Evolutionary conservation across 441 rosid species (phyloP), one percentile per base, ranked within the genome.

Genomic region (Pelargonium exstipulatum): DNA sequence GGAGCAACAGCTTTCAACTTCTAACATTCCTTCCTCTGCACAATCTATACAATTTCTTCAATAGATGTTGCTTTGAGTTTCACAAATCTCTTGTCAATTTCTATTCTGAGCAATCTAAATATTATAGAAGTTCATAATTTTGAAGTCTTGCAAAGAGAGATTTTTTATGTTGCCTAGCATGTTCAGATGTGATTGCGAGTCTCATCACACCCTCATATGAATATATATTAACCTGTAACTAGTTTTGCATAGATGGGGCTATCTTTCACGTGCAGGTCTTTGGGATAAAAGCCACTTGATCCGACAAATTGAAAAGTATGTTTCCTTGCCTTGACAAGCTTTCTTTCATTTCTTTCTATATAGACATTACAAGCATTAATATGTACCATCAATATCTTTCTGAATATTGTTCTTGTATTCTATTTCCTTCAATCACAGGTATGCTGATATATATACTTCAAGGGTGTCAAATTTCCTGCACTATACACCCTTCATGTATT

Each of bases 211-310:
- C 40, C 8, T 1, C 40, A 35, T 35, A 51, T 53, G 26, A 9
- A 53, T 16, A 16, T 9, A 17, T n/a, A 53, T 53, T 53, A 53
- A 53, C 61, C 61, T 17, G 61, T 10, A 51, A 16, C 62, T 12
- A 29, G 8, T 51, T 76, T 81, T 63, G 74, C 75, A 55, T 65
- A 93, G 99, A 84, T 91, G 99, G 99, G 99, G 96, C 32, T 94
- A 77, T 79, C 95, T 94, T 61, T 91, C 99, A 0, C 92, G 99
- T 2, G 97, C 97, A 1, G 97, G 91, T 63, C 79, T 94, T 69
- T 94, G 98, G 97, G 95, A 94, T 72, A 91, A 94, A 85, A 94
- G 97, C 83, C 99, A 94, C 68, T 83, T 94, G 84, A 91, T 91
- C 96, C 83, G 94, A 80, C 99, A 94, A 80, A 88, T 91, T 32